phyloP scores from a whole-genome alignment of 2,329 filamentous ascomycete genomes.

The Paraphaeosphaeria sporulosa region DNA sequence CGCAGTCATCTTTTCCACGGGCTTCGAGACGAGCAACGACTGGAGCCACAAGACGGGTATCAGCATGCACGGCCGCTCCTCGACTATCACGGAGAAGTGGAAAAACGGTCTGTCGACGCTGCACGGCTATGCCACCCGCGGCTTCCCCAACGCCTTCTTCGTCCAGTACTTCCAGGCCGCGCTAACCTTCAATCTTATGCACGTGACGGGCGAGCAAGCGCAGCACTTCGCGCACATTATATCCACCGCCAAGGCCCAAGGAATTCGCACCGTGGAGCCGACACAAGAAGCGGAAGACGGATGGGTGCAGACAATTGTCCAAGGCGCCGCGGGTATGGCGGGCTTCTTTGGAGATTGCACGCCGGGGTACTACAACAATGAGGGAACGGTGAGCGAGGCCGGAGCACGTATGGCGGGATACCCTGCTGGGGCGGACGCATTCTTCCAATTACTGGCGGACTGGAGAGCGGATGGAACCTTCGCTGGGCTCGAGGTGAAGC shows the following conservation, averaged over 20 bases:
- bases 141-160: constrained; percentile 32
- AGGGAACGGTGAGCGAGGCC: constrained; percentile 21
- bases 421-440: constrained; percentile 40
- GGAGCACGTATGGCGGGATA: constrained; percentile 39
- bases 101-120: constrained; percentile 57
- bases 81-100: constrained; percentile 57
- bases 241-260: constrained; percentile 10
- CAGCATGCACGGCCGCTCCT: constrained; percentile 53
- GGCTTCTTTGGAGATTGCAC: constrained; percentile 28
- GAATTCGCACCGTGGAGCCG: constrained; percentile 10
- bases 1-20: constrained; percentile 57
- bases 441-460: constrained; percentile 39
- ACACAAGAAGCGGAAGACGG: constrained; percentile 20
- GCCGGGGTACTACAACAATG: constrained; percentile 27
- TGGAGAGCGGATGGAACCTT: constrained; percentile 42
- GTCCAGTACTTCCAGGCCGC: constrained; percentile 25
- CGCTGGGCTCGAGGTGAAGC: constrained; percentile 38
- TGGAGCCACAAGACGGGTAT: constrained; percentile 34
- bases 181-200: constrained; percentile 20
- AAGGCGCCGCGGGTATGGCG: constrained; percentile 20
- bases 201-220: constrained; percentile 21
- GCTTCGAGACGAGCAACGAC: constrained; percentile 49
- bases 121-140: constrained; percentile 52
- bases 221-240: constrained; percentile 25
- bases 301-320: constrained; percentile 23